A percentile compares a stretch with the other conserved stretches of the same genome.
These are phyloP conservation scores for Knoxia roxburghii DNA, from an alignment of 257 asterid genomes.

Conservation along the genomic window DNA sequence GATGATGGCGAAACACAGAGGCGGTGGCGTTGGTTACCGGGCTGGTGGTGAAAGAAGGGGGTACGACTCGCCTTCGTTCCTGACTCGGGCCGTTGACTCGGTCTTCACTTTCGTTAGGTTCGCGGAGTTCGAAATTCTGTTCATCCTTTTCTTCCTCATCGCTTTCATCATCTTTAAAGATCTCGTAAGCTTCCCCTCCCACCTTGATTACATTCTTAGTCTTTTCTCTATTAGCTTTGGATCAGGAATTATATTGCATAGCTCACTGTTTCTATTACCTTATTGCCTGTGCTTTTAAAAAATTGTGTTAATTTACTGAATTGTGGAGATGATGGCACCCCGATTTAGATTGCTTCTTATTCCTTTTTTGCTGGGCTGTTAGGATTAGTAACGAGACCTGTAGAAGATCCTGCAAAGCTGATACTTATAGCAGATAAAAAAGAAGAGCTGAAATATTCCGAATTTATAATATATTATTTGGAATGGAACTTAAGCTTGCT, in stretches of 20 bases:
- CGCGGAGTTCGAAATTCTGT: constrained; percentile 95
- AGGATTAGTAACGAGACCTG: neutral
- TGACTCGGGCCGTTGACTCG: constrained; percentile 65
- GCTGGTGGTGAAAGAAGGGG: constrained; percentile 24
- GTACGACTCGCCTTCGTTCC: constrained; percentile 30
- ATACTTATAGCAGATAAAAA: neutral
- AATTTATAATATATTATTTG: neutral
- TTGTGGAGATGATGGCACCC: neutral
- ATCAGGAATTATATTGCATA: neutral
- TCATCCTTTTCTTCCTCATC: constrained; percentile 66
- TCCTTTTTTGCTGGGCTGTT: neutral
- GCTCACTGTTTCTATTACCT: neutral
- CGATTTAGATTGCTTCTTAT: neutral
- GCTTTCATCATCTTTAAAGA: constrained; percentile 77
- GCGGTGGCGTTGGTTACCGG: constrained; percentile 14
- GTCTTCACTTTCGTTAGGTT: constrained; percentile 57
- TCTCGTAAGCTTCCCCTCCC: constrained; percentile 44
- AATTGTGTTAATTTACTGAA: too few relatives aligned
- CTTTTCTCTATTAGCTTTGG: neutral
- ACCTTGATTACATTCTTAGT: too few relatives aligned
- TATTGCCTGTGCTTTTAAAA: neutral
- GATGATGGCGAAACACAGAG: constrained; percentile 23
- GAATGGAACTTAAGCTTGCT: neutral
- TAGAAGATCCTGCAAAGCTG: too few relatives aligned
- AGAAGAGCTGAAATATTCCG: neutral